Conservation (phyloP, 2,329 filamentous ascomycete genomes). For the Cercospora citrullina region DNA sequence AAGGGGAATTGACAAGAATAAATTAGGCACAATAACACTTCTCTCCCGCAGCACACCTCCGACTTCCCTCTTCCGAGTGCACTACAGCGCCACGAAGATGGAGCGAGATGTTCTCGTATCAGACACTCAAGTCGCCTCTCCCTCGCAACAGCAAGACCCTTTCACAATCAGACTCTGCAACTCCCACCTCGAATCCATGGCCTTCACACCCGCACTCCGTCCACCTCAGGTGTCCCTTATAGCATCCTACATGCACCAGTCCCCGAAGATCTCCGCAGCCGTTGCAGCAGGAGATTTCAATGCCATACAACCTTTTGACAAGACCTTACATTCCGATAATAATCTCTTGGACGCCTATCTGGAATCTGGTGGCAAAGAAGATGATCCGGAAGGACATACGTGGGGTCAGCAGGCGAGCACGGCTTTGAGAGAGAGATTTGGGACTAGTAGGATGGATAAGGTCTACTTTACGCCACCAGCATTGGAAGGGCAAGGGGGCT, state of each 20-base stretch:
- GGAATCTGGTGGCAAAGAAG: conserved; percentile 53
- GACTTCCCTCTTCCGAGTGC: conserved; percentile 53
- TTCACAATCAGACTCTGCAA: conserved; percentile 53
- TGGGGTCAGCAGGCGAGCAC: conserved; percentile 58
- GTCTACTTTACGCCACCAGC: conserved; percentile 42
- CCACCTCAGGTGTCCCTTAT: conserved; percentile 52
- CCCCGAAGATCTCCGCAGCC: conserved; percentile 41
- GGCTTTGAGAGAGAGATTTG: conserved; percentile 47
- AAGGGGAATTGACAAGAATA: neutral
- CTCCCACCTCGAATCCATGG: conserved; percentile 59
- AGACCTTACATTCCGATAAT: conserved; percentile 51
- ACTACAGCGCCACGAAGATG: conserved; percentile 49
- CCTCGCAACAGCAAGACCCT: conserved; percentile 19
- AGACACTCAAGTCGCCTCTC: conserved; percentile 44
- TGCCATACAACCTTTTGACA: conserved; percentile 58
- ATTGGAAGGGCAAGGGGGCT: conserved; percentile 38
- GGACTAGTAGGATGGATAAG: conserved; percentile 57
- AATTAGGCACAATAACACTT: conserved; percentile 53
- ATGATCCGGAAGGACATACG: conserved; percentile 55
- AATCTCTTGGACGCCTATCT: conserved; percentile 56
- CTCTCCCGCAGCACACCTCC: conserved; percentile 52
- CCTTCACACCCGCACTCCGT: conserved; percentile 50
- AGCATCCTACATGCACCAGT: conserved; percentile 46
- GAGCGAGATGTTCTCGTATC: conserved; percentile 58
- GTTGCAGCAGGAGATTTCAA: conserved; percentile 58